A percentile compares a stretch with the other conserved stretches of the same genome.
phyloP scores from a whole-genome alignment of 495 filamentous ascomycete genomes.

The Parathielavia appendiculata region DNA sequence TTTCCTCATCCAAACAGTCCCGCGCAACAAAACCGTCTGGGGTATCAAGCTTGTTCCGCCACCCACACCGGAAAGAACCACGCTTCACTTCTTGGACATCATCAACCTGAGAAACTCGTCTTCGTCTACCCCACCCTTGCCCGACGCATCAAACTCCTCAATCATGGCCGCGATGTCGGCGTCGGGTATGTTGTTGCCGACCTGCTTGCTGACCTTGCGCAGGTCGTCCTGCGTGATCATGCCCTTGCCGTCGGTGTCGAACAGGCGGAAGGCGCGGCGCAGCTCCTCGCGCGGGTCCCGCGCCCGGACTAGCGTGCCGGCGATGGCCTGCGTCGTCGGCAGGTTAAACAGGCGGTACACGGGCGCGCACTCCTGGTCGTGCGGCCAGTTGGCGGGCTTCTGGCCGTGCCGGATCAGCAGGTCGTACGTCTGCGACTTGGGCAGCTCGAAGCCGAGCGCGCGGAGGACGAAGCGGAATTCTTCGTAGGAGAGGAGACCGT shows the following conservation, averaged over 20 bases:
- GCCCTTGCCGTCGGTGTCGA: slow-evolving; percentile 70
- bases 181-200: slow-evolving; percentile 88
- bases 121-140: slow-evolving; percentile 78
- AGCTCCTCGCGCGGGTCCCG: slow-evolving; percentile 91
- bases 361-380: slow-evolving; percentile 35
- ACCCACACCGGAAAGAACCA: background rate
- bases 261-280: slow-evolving; percentile 81
- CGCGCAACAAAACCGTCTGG: background rate
- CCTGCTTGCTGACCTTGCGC: slow-evolving; percentile 77
- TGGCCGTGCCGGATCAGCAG: slow-evolving; percentile 33
- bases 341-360: slow-evolving; percentile 35
- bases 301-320: slow-evolving; percentile 69
- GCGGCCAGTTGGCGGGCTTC: slow-evolving; percentile 33
- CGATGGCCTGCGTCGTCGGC: slow-evolving; percentile 65
- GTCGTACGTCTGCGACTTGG: slow-evolving; percentile 37
- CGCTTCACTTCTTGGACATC: slow-evolving; percentile 31
- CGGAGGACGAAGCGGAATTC: slow-evolving; percentile 97
- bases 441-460: slow-evolving; percentile 77
- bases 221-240: slow-evolving; percentile 83
- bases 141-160: slow-evolving; percentile 96
- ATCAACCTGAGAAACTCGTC: slow-evolving; percentile 74
- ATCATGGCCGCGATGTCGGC: slow-evolving; percentile 94
- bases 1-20: slow-evolving; percentile 7
- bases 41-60: slow-evolving; percentile 18
- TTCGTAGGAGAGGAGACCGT: slow-evolving; percentile 90